Evolutionary conservation across 2,329 filamentous ascomycete species (phyloP).

Genomic region (Allantophomopsis lycopodina): DNA sequence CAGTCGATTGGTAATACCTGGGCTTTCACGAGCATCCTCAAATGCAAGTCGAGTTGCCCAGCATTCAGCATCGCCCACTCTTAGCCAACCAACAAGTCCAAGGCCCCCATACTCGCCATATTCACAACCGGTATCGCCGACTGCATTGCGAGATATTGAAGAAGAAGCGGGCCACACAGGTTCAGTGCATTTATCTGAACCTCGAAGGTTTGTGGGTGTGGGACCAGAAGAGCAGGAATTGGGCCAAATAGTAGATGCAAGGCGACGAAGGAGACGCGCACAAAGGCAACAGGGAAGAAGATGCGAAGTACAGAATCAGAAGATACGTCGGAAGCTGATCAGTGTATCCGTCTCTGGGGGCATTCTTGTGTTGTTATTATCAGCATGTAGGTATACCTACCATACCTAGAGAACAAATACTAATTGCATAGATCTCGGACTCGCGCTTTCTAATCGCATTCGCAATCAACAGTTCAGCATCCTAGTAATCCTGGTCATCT

Average conservation of each 20-base stretch:
- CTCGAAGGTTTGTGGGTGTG: slow-evolving; percentile 21
- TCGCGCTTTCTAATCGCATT: slow-evolving; percentile 52
- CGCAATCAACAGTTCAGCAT: slow-evolving; percentile 63
- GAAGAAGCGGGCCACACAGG: background rate
- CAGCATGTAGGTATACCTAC: slow-evolving; percentile 42
- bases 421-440: slow-evolving; percentile 46
- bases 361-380: slow-evolving; percentile 4
- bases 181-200: background rate
- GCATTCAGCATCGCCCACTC: background rate
- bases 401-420: background rate
- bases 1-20: background rate
- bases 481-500: slow-evolving; percentile 63
- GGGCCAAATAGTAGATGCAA: slow-evolving; percentile 27
- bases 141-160: background rate
- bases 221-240: slow-evolving; percentile 35
- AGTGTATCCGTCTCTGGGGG: slow-evolving; percentile 49
- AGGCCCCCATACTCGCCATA: background rate
- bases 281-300: slow-evolving; percentile 6
- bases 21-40: background rate
- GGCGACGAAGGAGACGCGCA: slow-evolving; percentile 18
- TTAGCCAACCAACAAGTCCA: background rate
- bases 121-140: background rate
- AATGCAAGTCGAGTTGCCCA: background rate
- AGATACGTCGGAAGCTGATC: slow-evolving; percentile 39
- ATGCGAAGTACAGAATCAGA: slow-evolving; percentile 34